phyloP scores from a whole-genome alignment of 352 stramenopile genomes.

The Pythium biforme region DNA sequence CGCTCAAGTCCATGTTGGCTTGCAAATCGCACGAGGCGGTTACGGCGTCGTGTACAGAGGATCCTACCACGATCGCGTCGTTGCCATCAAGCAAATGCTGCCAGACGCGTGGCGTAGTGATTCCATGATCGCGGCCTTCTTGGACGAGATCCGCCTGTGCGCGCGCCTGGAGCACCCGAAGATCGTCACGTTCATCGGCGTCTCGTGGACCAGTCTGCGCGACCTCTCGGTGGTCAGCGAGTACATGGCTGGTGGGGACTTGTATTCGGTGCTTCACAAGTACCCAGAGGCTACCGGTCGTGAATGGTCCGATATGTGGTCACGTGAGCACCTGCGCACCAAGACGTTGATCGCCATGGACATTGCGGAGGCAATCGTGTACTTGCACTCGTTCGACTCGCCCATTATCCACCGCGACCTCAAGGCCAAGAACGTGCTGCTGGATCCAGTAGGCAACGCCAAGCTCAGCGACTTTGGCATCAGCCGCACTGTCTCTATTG shows the following conservation, averaged over 20 bases:
- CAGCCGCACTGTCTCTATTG: constrained; percentile 5
- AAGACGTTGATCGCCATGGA: constrained; percentile 15
- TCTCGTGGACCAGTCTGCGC: constrained; percentile 26
- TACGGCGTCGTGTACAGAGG: constrained; percentile 9
- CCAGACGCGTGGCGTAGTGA: constrained; percentile 22
- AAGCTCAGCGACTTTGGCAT: constrained; percentile 20
- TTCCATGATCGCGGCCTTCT: constrained; percentile 17
- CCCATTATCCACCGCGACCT: constrained; percentile 62
- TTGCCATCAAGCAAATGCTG: constrained; percentile 19
- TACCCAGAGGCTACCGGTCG: background rate
- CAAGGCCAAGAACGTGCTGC: constrained; percentile 59
- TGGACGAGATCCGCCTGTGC: constrained; percentile 35
- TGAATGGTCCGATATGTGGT: background rate
- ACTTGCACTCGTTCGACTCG: constrained; percentile 15
- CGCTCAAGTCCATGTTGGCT: background rate
- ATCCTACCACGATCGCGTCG: background rate
- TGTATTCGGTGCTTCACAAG: constrained; percentile 12
- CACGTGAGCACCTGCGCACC: background rate
- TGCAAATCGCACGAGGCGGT: constrained; percentile 8
- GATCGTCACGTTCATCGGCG: constrained; percentile 31
- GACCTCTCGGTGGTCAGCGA: constrained; percentile 30
- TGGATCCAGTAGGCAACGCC: background rate
- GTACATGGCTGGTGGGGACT: constrained; percentile 28
- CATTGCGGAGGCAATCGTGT: constrained; percentile 17
- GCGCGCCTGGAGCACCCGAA: constrained; percentile 31